Percentiles rank a stretch among this genome's conserved stretches.
Conservation (phyloP, 2,329 filamentous ascomycete species). For the Purpureocillium takamizusanense region DNA sequence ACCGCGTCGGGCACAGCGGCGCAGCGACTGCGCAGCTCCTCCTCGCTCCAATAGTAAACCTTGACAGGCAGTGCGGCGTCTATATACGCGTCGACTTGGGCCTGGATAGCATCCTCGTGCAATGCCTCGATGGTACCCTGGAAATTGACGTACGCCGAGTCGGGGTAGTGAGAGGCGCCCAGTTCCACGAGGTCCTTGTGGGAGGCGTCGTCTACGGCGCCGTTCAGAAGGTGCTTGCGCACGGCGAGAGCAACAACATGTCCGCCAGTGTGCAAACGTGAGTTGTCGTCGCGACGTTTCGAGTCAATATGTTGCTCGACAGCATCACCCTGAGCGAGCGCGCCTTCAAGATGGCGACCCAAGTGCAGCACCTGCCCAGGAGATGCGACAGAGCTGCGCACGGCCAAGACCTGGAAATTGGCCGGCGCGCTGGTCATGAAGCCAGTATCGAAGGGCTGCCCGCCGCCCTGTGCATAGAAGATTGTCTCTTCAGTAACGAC, state of each 20-base stretch:
- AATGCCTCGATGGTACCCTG: conserved; percentile 54
- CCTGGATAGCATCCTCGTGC: conserved; percentile 52
- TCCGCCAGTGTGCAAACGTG: conserved; percentile 61
- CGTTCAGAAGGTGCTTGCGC: conserved; percentile 36
- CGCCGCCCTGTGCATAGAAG: conserved; percentile 66
- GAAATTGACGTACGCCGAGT: conserved; percentile 58
- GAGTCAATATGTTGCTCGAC: conserved; percentile 50
- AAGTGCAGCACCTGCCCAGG: not conserved
- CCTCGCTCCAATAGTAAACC: conserved; percentile 53
- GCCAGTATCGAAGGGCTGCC: conserved; percentile 60
- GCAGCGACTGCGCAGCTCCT: conserved; percentile 31
- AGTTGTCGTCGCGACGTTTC: conserved; percentile 51
- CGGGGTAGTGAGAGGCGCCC: conserved; percentile 59
- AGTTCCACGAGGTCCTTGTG: conserved; percentile 40
- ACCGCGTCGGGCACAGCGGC: not conserved
- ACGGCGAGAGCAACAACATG: conserved; percentile 62
- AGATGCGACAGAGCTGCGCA: not conserved
- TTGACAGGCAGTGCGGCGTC: conserved; percentile 44
- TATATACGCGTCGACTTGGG: conserved; percentile 48
- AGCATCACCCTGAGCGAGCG: conserved; percentile 32
- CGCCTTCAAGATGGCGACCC: not conserved
- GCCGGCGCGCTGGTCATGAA: conserved; percentile 40
- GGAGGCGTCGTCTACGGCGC: not conserved
- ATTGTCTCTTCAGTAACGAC: conserved; percentile 55
- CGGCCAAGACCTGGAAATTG: not conserved